These are phyloP conservation scores for Solanum chiquidenum DNA, from an alignment of 257 asterid genomes.

Conservation along the genomic window DNA sequence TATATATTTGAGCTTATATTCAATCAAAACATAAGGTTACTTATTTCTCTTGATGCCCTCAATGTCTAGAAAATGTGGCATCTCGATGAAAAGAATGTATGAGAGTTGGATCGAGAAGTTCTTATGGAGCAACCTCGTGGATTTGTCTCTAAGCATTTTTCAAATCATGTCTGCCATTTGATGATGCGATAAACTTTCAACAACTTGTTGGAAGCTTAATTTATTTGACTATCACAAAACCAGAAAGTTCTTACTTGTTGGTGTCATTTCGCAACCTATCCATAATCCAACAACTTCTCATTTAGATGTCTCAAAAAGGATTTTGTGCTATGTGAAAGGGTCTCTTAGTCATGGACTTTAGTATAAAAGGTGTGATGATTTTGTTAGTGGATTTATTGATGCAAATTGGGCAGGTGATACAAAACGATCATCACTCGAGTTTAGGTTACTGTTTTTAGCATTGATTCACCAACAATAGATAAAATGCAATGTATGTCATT, in stretches of 20 bases:
- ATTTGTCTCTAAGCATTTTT: neutral
- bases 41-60: neutral
- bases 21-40: neutral
- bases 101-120: constrained; percentile 2
- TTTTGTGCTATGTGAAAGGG: too few species aligned
- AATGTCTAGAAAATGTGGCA: neutral
- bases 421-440: too few species aligned
- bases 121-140: neutral
- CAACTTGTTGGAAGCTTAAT: neutral
- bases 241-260: neutral
- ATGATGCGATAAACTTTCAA: neutral
- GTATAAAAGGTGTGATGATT: neutral
- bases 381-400: neutral
- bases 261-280: neutral
- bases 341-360: neutral
- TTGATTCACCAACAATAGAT: too few species aligned
- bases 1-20: too few species aligned
- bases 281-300: neutral
- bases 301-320: neutral
- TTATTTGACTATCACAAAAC: too few species aligned
- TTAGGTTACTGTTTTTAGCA: too few species aligned
- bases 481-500: too few species aligned
- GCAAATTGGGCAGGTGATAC: too few species aligned
- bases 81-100: too few species aligned
- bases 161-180: neutral